A percentile compares a stretch with the other conserved stretches of the same genome.
These are phyloP conservation scores for Ailanthus altissimus DNA, from an alignment of 345 rosid species.

Conservation along the genomic window DNA sequence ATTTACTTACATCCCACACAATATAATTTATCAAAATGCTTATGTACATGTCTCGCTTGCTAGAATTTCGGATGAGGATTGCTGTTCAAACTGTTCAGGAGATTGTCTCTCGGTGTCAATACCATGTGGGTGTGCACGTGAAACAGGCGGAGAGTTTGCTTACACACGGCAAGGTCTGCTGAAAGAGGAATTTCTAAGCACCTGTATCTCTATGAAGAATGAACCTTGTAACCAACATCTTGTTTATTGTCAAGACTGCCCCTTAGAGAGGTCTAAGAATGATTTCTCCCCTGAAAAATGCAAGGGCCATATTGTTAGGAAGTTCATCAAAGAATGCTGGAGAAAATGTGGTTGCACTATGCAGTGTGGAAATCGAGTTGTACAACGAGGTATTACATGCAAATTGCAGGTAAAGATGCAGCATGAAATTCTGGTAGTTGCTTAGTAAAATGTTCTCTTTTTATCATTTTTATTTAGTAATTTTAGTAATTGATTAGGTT, in stretches of 20 bases:
- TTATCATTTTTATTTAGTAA: neutral
- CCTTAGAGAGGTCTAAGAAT: conserved; percentile 56
- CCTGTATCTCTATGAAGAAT: conserved; percentile 44
- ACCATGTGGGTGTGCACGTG: conserved; percentile 80
- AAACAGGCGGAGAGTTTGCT: conserved; percentile 86
- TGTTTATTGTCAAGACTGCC: conserved; percentile 72
- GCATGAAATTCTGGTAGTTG: neutral
- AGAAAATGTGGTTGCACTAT: conserved; percentile 80
- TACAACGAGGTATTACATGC: conserved; percentile 75
- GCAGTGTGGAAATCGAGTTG: conserved; percentile 80
- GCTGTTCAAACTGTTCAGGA: conserved; percentile 68
- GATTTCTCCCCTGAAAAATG: conserved; percentile 55
- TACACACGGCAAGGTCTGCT: conserved; percentile 61
- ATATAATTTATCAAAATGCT: conserved; percentile 62
- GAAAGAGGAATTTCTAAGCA: conserved; percentile 53
- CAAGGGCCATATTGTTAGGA: conserved; percentile 78
- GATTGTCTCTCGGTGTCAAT: conserved; percentile 60
- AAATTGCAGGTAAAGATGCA: conserved; percentile 58
- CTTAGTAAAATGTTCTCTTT: neutral
- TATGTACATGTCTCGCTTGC: conserved; percentile 63
- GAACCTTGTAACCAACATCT: conserved; percentile 39
- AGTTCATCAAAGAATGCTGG: conserved; percentile 95
- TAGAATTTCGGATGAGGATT: conserved; percentile 71
- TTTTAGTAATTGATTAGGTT: neutral
- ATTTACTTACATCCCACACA: conserved; percentile 69